Base-by-base conservation (phyloP, 805 yeast genomes). In the Tetrapisispora iriomotensis region DNA sequence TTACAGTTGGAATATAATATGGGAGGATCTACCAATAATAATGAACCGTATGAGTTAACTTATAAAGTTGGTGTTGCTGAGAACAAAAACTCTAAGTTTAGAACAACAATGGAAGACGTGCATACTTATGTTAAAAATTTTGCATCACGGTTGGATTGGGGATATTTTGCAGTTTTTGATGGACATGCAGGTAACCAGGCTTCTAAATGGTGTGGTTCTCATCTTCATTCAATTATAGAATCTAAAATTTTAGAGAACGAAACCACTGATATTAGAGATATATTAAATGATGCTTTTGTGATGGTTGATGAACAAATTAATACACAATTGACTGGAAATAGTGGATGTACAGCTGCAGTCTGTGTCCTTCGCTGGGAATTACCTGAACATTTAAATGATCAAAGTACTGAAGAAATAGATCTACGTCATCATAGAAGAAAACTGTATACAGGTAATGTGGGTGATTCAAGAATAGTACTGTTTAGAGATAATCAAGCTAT, bases 161-260 rank as follows among this genome's bases (percentile, higher is more conserved):
- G 96, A 2, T 90, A 84, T 57, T 87, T 90, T 71, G 97, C 94
- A 14, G 72, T 90, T 1, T 90, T 87, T 62, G 98, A 90, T 61
- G 98, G 98, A 9, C 98, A 90, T 63, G 97, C 97, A 2, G 98
- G 98, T 18, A 77, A 77, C 40, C 85, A 78, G 48, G 81, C 94
- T 8, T 94, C 98, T 1, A 75, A 90, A 51, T 88, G 95, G 94
- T 87, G 96, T 65, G 94, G 96, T 0, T 78, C 84, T 45, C 77
- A 82, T 51, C 60, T 90, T 41, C 96, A 90, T 56, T 66, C 77
- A 19, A 62, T 82, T 23, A 57, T 83, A 32, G 86, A 79, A 48
- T 71, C 71, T 39, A 72, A 70, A 39, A 70, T 86, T 17, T 55
- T 76, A 45, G 60, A 60, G 39, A 54, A 68, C 42, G 75, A 69